Evolutionary conservation across 2,329 filamentous ascomycete species (phyloP).

Genomic region (Bretziella fagacearum): DNA sequence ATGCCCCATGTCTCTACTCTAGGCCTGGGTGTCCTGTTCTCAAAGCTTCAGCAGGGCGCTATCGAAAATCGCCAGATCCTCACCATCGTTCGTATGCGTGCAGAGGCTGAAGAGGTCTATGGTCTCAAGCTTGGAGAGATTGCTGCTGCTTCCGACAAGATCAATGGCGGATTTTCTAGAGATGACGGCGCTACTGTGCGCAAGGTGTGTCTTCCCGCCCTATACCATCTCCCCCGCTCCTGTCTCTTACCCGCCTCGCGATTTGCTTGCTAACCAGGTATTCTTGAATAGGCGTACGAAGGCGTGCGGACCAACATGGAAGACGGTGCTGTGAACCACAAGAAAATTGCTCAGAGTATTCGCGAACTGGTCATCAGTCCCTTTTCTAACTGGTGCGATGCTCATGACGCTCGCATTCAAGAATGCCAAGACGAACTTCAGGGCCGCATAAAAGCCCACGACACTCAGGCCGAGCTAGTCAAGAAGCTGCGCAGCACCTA

Average conservation of each 20-base stretch:
- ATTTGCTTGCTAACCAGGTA: not conserved
- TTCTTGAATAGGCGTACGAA: constrained; percentile 58
- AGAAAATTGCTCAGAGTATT: constrained; percentile 91
- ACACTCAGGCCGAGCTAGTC: constrained; percentile 75
- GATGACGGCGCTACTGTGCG: constrained; percentile 93
- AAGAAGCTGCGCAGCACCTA: constrained; percentile 91
- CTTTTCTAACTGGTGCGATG: constrained; percentile 90
- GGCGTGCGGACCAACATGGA: constrained; percentile 86
- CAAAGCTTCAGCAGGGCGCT: constrained; percentile 91
- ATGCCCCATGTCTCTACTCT: not conserved
- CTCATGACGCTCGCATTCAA: constrained; percentile 78
- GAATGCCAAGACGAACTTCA: constrained; percentile 93
- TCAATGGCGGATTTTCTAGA: constrained; percentile 66
- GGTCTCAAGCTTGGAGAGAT: constrained; percentile 68
- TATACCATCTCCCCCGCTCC: not conserved
- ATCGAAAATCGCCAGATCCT: constrained; percentile 90
- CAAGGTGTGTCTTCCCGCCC: constrained; percentile 46
- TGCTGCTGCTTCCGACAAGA: constrained; percentile 61
- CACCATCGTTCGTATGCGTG: constrained; percentile 80
- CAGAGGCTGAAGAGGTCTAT: constrained; percentile 87
- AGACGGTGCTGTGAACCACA: constrained; percentile 74
- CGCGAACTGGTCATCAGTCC: constrained; percentile 88
- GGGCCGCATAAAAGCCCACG: constrained; percentile 74
- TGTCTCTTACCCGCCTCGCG: not conserved
- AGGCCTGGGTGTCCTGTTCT: constrained; percentile 84